Base-by-base conservation (phyloP, 306 rosid species). In the Rosa persica region DNA sequence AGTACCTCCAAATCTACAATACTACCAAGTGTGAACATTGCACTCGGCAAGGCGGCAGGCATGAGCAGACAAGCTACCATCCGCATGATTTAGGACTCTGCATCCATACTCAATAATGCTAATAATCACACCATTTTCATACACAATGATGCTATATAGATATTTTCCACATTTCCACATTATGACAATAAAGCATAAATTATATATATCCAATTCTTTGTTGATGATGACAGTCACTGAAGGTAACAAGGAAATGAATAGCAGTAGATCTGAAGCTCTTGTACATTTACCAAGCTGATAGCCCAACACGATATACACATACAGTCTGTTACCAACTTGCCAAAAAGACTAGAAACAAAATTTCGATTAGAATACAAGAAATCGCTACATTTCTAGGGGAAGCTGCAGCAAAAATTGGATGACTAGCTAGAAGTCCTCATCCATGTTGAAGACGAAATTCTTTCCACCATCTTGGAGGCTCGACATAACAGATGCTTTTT, bases 401-500 rank as follows among this genome's bases (percentile, higher is more conserved):
- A 34, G 72, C 43, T 54, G 73, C 78, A 70, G 46, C 73, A 40
- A 57, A 38, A 36, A 27, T 23, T 30, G 68, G 67, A 82, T 54
- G 76, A 52, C 79, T 86, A 93, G 82, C 79, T 86, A 93, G 82
- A 93, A 92, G 80, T 92, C 96, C 74, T 89, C 97, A 4, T 94
- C 94, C 81, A 88, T 64, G 75, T 90, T 94, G 87, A 92, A 94
- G 86, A 90, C 89, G 73, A 81, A 94, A 82, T 88, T 90, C 72
- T 86, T 90, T 27, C 93, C 93, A 20, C 43, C 86, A 84, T 85
- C 97, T 86, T 90, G 89, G 72, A 93, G 96, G 88, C 90, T 82
- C 66, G 97, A 85, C 97, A 93, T 93, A 42, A 93, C 96, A 76
- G 97, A 93, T 38, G 98, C 97, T 85, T 89, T 93, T 83, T 93